phyloP scores from a whole-genome alignment of 2,329 filamentous ascomycete genomes.

The Ascochyta rabiei region DNA sequence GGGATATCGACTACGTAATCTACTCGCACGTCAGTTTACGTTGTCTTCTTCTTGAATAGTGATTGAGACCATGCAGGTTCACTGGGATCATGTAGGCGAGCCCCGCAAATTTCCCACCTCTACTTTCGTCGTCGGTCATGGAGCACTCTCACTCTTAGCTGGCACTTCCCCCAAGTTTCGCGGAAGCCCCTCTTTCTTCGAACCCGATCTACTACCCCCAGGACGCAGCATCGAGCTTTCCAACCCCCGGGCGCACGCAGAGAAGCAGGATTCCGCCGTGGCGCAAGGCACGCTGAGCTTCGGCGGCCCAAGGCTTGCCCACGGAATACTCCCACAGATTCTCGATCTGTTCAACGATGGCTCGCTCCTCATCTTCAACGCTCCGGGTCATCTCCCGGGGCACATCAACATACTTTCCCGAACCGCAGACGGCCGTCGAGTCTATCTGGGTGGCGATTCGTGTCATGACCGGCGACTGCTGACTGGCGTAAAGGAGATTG shows the following conservation, averaged over 20 bases:
- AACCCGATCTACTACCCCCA: slow-evolving; percentile 53
- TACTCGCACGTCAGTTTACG: slow-evolving; percentile 48
- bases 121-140: slow-evolving; percentile 50
- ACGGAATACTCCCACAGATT: slow-evolving; percentile 52
- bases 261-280: not conserved
- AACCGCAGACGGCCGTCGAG: slow-evolving; percentile 45
- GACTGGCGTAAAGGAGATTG: slow-evolving; percentile 59
- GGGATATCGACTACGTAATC: slow-evolving; percentile 51
- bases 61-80: slow-evolving; percentile 35
- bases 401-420: slow-evolving; percentile 60
- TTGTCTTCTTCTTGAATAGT: not conserved
- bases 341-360: slow-evolving; percentile 59
- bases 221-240: slow-evolving; percentile 52
- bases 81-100: slow-evolving; percentile 53
- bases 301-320: slow-evolving; percentile 49
- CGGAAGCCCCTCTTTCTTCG: slow-evolving; percentile 50
- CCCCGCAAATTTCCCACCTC: slow-evolving; percentile 47
- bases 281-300: slow-evolving; percentile 18
- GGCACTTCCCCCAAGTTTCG: slow-evolving; percentile 29
- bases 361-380: slow-evolving; percentile 55
- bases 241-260: slow-evolving; percentile 33
- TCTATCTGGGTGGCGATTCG: slow-evolving; percentile 61
- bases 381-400: slow-evolving; percentile 60
- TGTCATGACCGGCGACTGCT: slow-evolving; percentile 61
- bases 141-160: slow-evolving; percentile 31